Percentiles rank a stretch among this genome's conserved stretches.
Conservation (phyloP, 2,329 filamentous ascomycete genomes). For the Fusarium udum region DNA sequence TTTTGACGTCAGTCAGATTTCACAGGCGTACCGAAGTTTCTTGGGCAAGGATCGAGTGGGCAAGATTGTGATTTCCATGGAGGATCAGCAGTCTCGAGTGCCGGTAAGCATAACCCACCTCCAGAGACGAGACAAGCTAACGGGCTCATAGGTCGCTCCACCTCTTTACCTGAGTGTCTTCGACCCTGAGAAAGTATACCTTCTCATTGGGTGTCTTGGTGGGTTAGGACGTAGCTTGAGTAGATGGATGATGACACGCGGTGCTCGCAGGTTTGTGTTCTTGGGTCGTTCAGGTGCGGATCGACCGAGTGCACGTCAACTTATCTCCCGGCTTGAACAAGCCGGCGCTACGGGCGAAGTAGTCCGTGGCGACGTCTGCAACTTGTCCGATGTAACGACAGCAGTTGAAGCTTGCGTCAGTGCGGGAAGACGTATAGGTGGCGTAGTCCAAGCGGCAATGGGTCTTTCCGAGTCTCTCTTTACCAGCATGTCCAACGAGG, state of each 20-base stretch:
- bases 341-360: not conserved
- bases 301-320: not conserved
- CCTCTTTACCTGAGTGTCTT: not conserved
- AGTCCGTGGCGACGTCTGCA: not conserved
- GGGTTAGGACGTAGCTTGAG: not conserved
- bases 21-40: not conserved
- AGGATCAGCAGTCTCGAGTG: not conserved
- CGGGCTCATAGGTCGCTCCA: not conserved
- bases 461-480: not conserved
- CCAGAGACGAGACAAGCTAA: fast-evolving
- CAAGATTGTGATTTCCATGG: not conserved
- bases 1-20: not conserved
- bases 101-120: not conserved
- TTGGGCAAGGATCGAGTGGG: not conserved
- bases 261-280: not conserved
- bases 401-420: not conserved
- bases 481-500: not conserved
- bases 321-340: not conserved
- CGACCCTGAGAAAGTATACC: not conserved
- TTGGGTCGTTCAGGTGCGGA: not conserved
- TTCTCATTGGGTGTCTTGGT: not conserved
- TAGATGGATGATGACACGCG: not conserved
- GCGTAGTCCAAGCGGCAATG: not conserved
- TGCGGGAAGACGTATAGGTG: not conserved
- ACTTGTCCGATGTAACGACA: not conserved